Evolutionary conservation across 2,329 filamentous ascomycete genomes (phyloP), one percentile per base, ranked within the genome.

Genomic region (Stachybotrys echinatus): DNA sequence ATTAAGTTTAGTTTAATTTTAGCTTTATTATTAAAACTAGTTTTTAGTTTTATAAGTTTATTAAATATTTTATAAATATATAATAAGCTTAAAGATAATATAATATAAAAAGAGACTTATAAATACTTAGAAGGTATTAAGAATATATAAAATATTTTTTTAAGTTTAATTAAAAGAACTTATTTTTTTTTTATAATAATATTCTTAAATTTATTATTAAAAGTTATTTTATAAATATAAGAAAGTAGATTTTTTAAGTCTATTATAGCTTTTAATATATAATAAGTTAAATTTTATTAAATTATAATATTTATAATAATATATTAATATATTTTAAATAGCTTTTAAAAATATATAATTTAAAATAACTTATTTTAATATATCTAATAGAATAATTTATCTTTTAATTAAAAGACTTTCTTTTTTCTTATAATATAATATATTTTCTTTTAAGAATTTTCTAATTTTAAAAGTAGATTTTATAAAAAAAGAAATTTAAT

Each of bases 1-100:
- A n/a, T n/a, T n/a, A 8, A 18, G 19, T n/a, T 42, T 42, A 42
- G 12, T 42, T 42, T 12, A 10, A n/a, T n/a, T 20, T 42, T 42
- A 7, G 8, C 18, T 42, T 42, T n/a, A 10, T 42, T 42, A 10
- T n/a, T 7, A n/a, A 42, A 42, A 18, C 19, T n/a, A 42, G 18
- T 18, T 42, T n/a, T 12, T 8, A 42, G 19, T 18, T 42, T 23
- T 21, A 21, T 23, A 6, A 21, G 17, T 21, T 12, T 44, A 44
- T 19, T 19, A 19, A 21, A 21, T 19, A 19, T 21, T 6, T 21
- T 21, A 44, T 44, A 45, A 20, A 47, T 47, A 39, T 47, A 23
- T 22, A 42, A 34, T 50, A 42, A 42, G 39, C 39, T 42, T 21
- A 44, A 21, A 19, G 23, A 44, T 21, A 42, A n/a, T n/a, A 44